Percentiles rank a stretch among this genome's conserved stretches.
Conservation (phyloP, 331 rosid species). For the Acacia pycnantha region DNA sequence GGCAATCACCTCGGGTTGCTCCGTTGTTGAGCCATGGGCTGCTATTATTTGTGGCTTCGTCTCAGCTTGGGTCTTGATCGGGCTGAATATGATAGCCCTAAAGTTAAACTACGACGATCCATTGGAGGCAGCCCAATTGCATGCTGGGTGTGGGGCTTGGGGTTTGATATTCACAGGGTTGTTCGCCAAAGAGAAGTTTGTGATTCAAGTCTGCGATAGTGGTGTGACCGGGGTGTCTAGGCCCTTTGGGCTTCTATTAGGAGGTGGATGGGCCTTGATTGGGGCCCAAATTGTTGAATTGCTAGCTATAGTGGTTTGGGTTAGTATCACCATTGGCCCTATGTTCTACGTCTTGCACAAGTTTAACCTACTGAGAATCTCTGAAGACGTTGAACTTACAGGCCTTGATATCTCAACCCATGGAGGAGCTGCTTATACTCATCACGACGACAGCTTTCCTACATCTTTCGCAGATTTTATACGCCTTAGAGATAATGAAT, state of each 20-base stretch:
- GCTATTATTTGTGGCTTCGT: constrained; percentile 64
- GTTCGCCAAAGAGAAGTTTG: constrained; percentile 68
- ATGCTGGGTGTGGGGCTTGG: constrained; percentile 79
- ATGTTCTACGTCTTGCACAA: constrained; percentile 51
- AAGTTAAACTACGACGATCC: constrained; percentile 65
- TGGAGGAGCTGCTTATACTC: constrained; percentile 65
- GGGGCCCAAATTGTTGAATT: constrained; percentile 63
- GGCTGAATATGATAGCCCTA: constrained; percentile 59
- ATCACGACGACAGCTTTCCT: constrained; percentile 33
- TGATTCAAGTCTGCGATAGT: constrained; percentile 45
- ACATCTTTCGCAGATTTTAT: constrained; percentile 35
- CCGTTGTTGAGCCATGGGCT: constrained; percentile 83
- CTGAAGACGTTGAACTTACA: constrained; percentile 50
- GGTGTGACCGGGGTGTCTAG: constrained; percentile 37
- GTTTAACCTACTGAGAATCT: constrained; percentile 54
- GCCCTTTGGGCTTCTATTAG: constrained; percentile 61
- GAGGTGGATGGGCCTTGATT: constrained; percentile 71
- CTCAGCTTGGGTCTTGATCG: constrained; percentile 61
- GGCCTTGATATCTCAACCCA: constrained; percentile 73
- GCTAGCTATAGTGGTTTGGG: constrained; percentile 59
- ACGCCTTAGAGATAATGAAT: constrained; percentile 16
- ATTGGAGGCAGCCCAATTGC: constrained; percentile 75
- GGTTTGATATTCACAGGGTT: constrained; percentile 74
- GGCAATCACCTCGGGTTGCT: constrained; percentile 73
- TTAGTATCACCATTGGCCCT: constrained; percentile 69